Evolutionary conservation across 805 yeast genomes (phyloP).

Genomic region (Starmerella potacharoeniae): DNA sequence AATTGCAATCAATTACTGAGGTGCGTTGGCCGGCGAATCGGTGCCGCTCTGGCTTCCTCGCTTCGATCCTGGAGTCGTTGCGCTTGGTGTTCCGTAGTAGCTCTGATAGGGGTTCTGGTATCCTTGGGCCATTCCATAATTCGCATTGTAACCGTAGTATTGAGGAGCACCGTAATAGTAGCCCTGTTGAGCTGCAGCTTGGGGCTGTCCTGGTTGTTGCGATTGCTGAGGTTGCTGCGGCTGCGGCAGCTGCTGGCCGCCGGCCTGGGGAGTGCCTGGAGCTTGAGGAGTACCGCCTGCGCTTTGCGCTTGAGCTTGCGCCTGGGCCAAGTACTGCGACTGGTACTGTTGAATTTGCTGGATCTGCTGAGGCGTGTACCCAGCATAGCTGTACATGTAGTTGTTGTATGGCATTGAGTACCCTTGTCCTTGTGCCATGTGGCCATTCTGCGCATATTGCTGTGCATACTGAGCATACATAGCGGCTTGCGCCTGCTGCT

Average conservation of each 20-base stretch:
- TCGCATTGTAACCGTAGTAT: not conserved
- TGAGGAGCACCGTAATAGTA: not conserved
- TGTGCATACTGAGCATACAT: constrained; percentile 1
- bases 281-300: too few relatives aligned
- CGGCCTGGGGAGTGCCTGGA: not conserved
- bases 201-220: not conserved
- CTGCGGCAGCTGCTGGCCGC: not conserved
- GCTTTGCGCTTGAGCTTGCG: not conserved
- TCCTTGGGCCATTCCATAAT: not conserved
- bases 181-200: not conserved
- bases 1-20: not conserved
- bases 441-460: not conserved
- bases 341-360: constrained; percentile 1
- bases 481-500: not conserved
- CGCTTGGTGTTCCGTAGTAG: not conserved
- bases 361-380: constrained; percentile 2
- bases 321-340: not conserved
- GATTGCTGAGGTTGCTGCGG: not conserved
- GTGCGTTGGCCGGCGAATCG: not conserved
- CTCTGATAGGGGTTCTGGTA: not conserved
- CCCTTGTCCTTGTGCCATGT: not conserved
- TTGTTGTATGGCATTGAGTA: not conserved
- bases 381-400: constrained; percentile 1
- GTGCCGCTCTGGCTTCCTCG: not conserved
- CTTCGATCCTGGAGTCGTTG: not conserved